Percentiles rank a stretch among this genome's conserved stretches.
These are phyloP conservation scores for Verticillium longisporum DNA, from an alignment of 2,329 filamentous ascomycete species.

Conservation along the genomic window DNA sequence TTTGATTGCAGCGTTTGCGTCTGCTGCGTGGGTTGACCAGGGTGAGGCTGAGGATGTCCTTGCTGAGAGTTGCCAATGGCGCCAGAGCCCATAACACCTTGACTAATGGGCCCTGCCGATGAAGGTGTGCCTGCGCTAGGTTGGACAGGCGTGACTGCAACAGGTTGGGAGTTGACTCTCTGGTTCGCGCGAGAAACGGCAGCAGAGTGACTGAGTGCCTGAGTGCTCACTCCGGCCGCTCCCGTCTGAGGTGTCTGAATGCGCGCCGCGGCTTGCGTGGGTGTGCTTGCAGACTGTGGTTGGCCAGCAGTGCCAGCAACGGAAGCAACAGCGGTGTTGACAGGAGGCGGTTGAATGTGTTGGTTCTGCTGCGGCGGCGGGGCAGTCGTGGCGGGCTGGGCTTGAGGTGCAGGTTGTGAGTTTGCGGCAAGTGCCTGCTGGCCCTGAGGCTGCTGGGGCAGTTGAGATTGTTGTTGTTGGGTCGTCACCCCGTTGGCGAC, in stretches of 20 bases:
- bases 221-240: slow-evolving; percentile 28
- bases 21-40: slow-evolving; percentile 30
- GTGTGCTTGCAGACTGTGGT: slow-evolving; percentile 36
- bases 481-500: slow-evolving; percentile 18
- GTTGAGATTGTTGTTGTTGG: slow-evolving; percentile 18
- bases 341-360: slow-evolving; percentile 1
- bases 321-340: not conserved
- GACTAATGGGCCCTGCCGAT: slow-evolving; percentile 20
- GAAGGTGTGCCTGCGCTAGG: slow-evolving; percentile 21
- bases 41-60: slow-evolving; percentile 41
- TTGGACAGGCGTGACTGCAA: slow-evolving; percentile 23
- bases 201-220: slow-evolving; percentile 40
- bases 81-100: slow-evolving; percentile 23
- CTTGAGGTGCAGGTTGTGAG: slow-evolving; percentile 9
- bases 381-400: slow-evolving; percentile 15
- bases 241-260: slow-evolving; percentile 43
- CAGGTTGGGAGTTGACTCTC: slow-evolving; percentile 17
- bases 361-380: slow-evolving; percentile 4
- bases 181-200: slow-evolving; percentile 44
- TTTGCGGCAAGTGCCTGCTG: slow-evolving; percentile 13
- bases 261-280: slow-evolving; percentile 40
- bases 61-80: slow-evolving; percentile 21
- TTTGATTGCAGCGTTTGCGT: slow-evolving; percentile 45
- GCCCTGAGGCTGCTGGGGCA: slow-evolving; percentile 15
- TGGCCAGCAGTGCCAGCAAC: slow-evolving; percentile 22